Percentiles rank a stretch among this genome's conserved stretches.
Evolutionary conservation across 2,329 filamentous ascomycete species (phyloP).

Genomic region (Aspergillus floridensis): DNA sequence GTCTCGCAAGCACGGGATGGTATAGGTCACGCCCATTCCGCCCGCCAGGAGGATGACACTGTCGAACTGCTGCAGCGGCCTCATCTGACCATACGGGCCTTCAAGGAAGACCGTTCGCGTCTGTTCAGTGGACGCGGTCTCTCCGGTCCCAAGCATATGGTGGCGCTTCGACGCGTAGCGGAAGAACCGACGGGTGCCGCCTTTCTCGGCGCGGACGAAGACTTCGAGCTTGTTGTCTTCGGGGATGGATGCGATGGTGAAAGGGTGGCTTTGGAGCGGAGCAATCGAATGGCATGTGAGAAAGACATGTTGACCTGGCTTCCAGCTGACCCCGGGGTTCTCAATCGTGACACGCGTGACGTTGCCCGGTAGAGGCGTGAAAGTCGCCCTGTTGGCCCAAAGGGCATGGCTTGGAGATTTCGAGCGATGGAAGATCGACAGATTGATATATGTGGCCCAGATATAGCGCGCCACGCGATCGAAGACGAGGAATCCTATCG

Average conservation of each 20-base stretch:
- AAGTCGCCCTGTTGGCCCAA: slow-evolving; percentile 44
- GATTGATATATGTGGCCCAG: slow-evolving; percentile 40
- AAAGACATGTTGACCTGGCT: slow-evolving; percentile 62
- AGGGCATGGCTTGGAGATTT: slow-evolving; percentile 18
- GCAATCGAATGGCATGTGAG: slow-evolving; percentile 56
- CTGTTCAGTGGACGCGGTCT: slow-evolving; percentile 9
- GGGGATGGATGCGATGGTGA: slow-evolving; percentile 60
- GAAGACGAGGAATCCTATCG: slow-evolving; percentile 47
- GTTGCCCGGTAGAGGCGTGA: slow-evolving; percentile 53
- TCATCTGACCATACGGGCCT: slow-evolving; percentile 53
- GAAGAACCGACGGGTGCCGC: slow-evolving; percentile 53
- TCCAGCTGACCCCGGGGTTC: slow-evolving; percentile 58
- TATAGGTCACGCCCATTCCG: slow-evolving; percentile 60
- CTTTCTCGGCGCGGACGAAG: slow-evolving; percentile 53
- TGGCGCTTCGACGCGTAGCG: slow-evolving; percentile 48
- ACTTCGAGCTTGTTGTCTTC: slow-evolving; percentile 57
- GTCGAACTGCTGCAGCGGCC: slow-evolving; percentile 59
- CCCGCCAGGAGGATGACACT: slow-evolving; percentile 60
- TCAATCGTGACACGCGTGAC: slow-evolving; percentile 57
- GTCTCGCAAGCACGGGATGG: slow-evolving; percentile 55
- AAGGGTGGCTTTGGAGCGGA: slow-evolving; percentile 63
- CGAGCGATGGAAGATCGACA: slow-evolving; percentile 40
- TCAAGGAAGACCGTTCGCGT: slow-evolving; percentile 49
- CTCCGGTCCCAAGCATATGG: slow-evolving; percentile 21
- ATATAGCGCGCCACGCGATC: slow-evolving; percentile 43